A percentile compares a stretch with the other conserved stretches of the same genome.
Conservation (phyloP, 176 grass and related monocot genomes). For the Ananas comosus region DNA sequence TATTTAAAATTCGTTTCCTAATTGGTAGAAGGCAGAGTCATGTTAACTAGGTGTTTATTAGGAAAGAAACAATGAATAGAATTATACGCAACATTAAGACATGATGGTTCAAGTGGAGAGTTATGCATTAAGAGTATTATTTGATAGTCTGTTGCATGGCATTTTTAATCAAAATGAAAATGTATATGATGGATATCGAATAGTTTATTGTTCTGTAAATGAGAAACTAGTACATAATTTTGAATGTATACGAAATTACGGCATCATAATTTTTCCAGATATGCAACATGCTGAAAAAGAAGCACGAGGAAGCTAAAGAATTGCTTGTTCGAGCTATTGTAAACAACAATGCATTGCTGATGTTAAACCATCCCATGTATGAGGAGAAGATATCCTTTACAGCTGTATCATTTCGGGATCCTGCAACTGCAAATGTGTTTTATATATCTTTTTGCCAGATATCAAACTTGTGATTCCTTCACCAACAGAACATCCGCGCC, state of each 20-base stretch:
- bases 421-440: too few species aligned
- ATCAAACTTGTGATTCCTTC: slow-evolving; percentile 43
- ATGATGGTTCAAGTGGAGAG: too few species aligned
- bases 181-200: too few species aligned
- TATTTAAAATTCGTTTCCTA: too few species aligned
- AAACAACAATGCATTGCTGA: slow-evolving; percentile 77
- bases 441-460: not conserved
- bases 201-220: too few species aligned
- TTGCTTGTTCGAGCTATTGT: slow-evolving; percentile 70
- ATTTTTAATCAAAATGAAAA: too few species aligned
- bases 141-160: too few species aligned
- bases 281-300: slow-evolving; percentile 72
- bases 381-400: slow-evolving; percentile 87
- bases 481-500: slow-evolving; percentile 44
- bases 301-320: slow-evolving; percentile 86
- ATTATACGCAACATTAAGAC: too few species aligned
- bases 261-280: slow-evolving; percentile 46
- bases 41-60: too few species aligned
- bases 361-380: slow-evolving; percentile 87
- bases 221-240: not conserved
- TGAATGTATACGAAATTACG: not conserved
- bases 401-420: not conserved
- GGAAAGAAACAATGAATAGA: too few species aligned
- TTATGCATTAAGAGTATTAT: too few species aligned
- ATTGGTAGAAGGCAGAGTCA: too few species aligned